Conservation (phyloP, 441 rosid species). For the Populus hybrid region DNA sequence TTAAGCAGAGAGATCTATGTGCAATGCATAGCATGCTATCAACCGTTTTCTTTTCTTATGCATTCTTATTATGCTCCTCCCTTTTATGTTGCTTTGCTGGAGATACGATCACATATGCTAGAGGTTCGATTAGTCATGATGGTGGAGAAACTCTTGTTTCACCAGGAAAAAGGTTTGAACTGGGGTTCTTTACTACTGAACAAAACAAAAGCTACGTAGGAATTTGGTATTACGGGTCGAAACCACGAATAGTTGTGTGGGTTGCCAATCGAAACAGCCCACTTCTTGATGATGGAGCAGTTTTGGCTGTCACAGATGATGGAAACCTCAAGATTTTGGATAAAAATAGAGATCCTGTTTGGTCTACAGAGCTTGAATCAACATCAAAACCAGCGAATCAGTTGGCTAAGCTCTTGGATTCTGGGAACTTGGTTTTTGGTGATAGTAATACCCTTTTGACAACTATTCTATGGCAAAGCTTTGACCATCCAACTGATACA, state of each 20-base stretch:
- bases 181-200: conserved; percentile 37
- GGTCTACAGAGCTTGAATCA: conserved; percentile 11
- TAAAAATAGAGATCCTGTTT: background rate
- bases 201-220: conserved; percentile 29
- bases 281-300: conserved; percentile 7
- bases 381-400: background rate
- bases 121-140: background rate
- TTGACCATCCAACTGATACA: too few species aligned
- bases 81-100: conserved; percentile 11
- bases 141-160: background rate
- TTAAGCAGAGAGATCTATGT: background rate
- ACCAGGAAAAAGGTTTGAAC: conserved; percentile 14
- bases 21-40: conserved; percentile 1
- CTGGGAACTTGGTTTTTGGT: conserved; percentile 36
- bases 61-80: background rate
- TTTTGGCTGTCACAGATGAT: conserved; percentile 2
- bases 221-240: conserved; percentile 27
- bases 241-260: conserved; percentile 33
- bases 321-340: conserved; percentile 20
- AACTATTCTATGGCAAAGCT: too few species aligned
- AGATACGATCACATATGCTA: conserved; percentile 2
- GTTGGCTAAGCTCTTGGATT: conserved; percentile 23
- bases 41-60: background rate
- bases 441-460: background rate
- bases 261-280: conserved; percentile 34